These are phyloP conservation scores for Vanilla planifolia DNA, from an alignment of 106 monocot genomes.

Conservation along the genomic window DNA sequence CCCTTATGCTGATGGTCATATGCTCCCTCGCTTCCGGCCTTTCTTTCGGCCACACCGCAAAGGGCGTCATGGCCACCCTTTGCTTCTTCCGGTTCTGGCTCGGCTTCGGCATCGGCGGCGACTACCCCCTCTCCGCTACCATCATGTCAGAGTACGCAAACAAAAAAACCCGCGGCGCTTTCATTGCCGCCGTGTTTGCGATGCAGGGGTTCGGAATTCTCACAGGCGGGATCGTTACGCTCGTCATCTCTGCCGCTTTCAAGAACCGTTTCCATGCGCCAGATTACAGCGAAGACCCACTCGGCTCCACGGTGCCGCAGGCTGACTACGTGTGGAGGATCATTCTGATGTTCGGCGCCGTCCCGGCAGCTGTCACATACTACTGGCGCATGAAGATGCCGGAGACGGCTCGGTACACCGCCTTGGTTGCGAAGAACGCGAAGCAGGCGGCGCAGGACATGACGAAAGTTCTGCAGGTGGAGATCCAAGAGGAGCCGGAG, in stretches of 20 bases:
- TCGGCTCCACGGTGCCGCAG: slow-evolving; percentile 36
- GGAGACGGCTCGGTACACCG: slow-evolving; percentile 48
- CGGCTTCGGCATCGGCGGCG: slow-evolving; percentile 93
- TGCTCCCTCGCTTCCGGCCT: slow-evolving; percentile 79
- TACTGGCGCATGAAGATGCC: slow-evolving; percentile 61
- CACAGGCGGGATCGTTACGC: slow-evolving; percentile 37
- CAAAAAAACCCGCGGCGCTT: slow-evolving; percentile 69
- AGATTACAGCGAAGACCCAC: slow-evolving; percentile 19
- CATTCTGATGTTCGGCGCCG: slow-evolving; percentile 34
- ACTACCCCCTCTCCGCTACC: slow-evolving; percentile 85
- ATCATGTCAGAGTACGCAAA: slow-evolving; percentile 97
- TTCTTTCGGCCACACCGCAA: slow-evolving; percentile 50
- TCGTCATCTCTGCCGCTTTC: slow-evolving; percentile 42
- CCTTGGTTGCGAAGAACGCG: slow-evolving; percentile 48
- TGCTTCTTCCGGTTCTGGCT: slow-evolving; percentile 96
- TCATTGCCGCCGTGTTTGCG: slow-evolving; percentile 55
- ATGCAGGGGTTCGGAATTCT: slow-evolving; percentile 62
- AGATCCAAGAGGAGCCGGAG: slow-evolving; percentile 24
- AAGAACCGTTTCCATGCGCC: slow-evolving; percentile 19
- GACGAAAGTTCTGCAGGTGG: slow-evolving; percentile 46
- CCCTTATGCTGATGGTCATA: slow-evolving; percentile 81
- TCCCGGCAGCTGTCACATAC: slow-evolving; percentile 35
- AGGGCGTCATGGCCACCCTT: slow-evolving; percentile 49
- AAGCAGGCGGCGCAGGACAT: slow-evolving; percentile 56
- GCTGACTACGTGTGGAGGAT: slow-evolving; percentile 38